These are phyloP conservation scores for Nemania sp. DNA, from an alignment of 2,329 filamentous ascomycete genomes.

Conservation along the genomic window DNA sequence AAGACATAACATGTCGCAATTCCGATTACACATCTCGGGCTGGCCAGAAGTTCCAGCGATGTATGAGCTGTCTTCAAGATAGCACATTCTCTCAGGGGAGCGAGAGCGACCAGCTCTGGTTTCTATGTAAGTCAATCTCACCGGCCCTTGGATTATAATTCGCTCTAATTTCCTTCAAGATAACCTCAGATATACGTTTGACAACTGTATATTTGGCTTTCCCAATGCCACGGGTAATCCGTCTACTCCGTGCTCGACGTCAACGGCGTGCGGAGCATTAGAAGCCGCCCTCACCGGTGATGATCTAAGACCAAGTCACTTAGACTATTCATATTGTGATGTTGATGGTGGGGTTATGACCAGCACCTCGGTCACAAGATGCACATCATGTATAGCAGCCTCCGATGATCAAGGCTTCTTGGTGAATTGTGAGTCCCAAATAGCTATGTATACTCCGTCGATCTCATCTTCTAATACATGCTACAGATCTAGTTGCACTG, in stretches of 20 bases:
- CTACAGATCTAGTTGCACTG: constrained; percentile 54
- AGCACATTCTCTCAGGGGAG: constrained; percentile 52
- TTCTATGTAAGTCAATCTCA: constrained; percentile 52
- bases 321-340: constrained; percentile 55
- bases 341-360: constrained; percentile 46
- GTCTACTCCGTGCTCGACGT: constrained; percentile 56
- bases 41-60: constrained; percentile 54
- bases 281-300: constrained; percentile 47
- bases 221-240: constrained; percentile 52
- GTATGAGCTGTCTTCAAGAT: constrained; percentile 57
- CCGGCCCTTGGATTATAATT: neutral
- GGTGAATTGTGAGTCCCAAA: constrained; percentile 52
- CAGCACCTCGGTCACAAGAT: constrained; percentile 44
- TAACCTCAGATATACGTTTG: constrained; percentile 57
- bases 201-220: constrained; percentile 58
- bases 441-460: neutral
- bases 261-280: constrained; percentile 55
- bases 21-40: constrained; percentile 45
- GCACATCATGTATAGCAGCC: constrained; percentile 52
- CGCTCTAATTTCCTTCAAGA: constrained; percentile 44
- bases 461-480: constrained; percentile 11
- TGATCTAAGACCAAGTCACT: constrained; percentile 42
- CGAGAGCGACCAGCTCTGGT: constrained; percentile 61
- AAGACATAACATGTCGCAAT: constrained; percentile 55
- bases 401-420: constrained; percentile 49